Evolutionary conservation across 768 basidiomycete genomes (phyloP).

Genomic region (Rhodotorula babjevae): DNA sequence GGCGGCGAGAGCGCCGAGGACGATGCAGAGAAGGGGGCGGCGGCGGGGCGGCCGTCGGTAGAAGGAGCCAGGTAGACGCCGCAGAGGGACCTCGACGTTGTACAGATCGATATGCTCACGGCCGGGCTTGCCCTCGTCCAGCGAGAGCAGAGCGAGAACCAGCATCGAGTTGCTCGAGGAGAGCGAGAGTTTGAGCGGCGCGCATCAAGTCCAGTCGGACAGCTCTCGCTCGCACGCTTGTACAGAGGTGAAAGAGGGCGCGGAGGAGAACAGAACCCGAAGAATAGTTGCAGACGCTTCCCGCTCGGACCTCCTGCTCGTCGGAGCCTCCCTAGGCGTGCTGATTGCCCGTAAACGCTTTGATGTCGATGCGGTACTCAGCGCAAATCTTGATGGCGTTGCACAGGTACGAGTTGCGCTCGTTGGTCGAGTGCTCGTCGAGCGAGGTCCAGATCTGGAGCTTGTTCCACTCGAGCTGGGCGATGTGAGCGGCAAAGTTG

Average conservation of each 20-base stretch:
- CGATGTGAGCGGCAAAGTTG: slow-evolving; percentile 28
- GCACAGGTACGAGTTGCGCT: slow-evolving; percentile 16
- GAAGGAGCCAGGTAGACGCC: not conserved
- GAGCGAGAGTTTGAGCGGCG: no score
- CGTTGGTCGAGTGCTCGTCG: not conserved
- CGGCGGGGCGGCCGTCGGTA: not conserved
- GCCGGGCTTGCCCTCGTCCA: no score
- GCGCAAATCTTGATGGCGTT: slow-evolving; percentile 21
- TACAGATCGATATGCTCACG: no score
- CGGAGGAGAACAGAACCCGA: no score
- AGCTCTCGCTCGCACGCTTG: no score
- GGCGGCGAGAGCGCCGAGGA: not conserved
- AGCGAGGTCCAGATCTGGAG: not conserved
- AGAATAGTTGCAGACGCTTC: no score
- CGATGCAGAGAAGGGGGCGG: slow-evolving; percentile 4
- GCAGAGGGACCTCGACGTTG: no score
- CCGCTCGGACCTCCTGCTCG: not conserved
- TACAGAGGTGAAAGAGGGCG: no score
- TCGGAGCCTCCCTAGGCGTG: not conserved
- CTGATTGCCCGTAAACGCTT: slow-evolving; percentile 17
- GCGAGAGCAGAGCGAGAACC: no score
- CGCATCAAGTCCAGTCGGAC: no score
- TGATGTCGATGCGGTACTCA: slow-evolving; percentile 3
- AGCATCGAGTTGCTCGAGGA: no score
- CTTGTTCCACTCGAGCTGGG: not conserved